Evolutionary conservation across 768 basidiomycete genomes (phyloP).

Genomic region (Butyriboletus loyo): DNA sequence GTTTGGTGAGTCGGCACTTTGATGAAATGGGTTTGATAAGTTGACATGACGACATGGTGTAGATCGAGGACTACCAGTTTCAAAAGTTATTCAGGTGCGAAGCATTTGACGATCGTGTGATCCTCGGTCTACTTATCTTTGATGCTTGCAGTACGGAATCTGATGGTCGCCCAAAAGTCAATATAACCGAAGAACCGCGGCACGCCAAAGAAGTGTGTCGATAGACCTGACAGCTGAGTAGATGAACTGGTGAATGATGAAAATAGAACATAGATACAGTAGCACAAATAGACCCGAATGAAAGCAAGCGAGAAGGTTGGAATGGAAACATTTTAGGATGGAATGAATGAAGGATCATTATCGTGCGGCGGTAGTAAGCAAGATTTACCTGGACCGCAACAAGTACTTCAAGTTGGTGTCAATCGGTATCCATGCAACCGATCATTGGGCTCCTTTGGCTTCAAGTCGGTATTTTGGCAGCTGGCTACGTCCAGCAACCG

Average conservation of each 20-base stretch:
- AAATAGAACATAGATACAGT: no score
- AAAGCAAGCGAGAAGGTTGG: no score
- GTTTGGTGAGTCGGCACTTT: slow-evolving; percentile 8
- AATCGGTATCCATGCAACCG: neutral
- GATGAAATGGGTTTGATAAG: neutral
- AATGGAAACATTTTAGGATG: no score
- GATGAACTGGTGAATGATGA: neutral
- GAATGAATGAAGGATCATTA: no score
- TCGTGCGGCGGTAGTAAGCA: no score
- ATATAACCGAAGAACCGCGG: neutral
- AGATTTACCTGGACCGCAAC: no score
- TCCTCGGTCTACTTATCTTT: neutral
- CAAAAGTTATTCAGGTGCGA: slow-evolving; percentile 20
- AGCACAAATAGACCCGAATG: neutral
- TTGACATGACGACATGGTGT: neutral
- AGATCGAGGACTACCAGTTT: slow-evolving; percentile 17
- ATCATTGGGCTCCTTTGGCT: neutral
- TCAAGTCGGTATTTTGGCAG: neutral
- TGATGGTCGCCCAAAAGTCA: slow-evolving; percentile 21
- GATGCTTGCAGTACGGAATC: slow-evolving; percentile 8
- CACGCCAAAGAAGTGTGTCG: neutral
- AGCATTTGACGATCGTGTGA: neutral
- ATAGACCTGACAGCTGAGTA: no score
- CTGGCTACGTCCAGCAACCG: neutral
- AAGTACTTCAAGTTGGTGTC: neutral